Evolutionary conservation across 2,329 filamentous ascomycete genomes (phyloP).

Genomic region (Fusarium heterosporum): DNA sequence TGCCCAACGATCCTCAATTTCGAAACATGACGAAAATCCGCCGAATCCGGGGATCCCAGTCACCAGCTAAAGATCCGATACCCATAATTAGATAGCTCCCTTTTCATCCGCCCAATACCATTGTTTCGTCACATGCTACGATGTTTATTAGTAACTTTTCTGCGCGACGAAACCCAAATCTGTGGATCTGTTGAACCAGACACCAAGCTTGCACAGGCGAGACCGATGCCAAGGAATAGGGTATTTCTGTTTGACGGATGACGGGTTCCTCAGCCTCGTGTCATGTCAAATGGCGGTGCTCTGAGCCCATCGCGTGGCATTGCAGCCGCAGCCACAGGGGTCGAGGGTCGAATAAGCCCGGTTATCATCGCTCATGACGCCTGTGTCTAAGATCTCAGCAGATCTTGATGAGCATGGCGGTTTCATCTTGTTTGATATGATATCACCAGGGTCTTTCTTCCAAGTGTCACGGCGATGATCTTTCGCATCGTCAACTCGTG

Average conservation of each 20-base stretch:
- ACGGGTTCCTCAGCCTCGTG: slow-evolving; percentile 19
- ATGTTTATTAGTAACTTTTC: slow-evolving; percentile 21
- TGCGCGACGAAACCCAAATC: slow-evolving; percentile 40
- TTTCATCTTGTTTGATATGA: slow-evolving; percentile 36
- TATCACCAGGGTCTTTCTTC: slow-evolving; percentile 29
- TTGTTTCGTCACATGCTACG: slow-evolving; percentile 35
- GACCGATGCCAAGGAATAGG: slow-evolving; percentile 38
- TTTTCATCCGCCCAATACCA: slow-evolving; percentile 4
- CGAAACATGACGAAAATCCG: slow-evolving; percentile 28
- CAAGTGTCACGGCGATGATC: slow-evolving; percentile 26
- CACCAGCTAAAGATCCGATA: slow-evolving; percentile 20
- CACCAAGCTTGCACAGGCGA: slow-evolving; percentile 21
- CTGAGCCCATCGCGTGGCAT: slow-evolving; percentile 36
- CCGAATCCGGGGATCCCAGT: slow-evolving; percentile 22
- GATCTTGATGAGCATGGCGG: slow-evolving; percentile 28
- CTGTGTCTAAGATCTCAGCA: slow-evolving; percentile 11
- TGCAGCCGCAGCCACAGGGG: slow-evolving; percentile 25
- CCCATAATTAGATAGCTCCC: slow-evolving; percentile 24
- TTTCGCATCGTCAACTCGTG: slow-evolving; percentile 1
- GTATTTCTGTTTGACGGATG: slow-evolving; percentile 22
- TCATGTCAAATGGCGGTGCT: slow-evolving; percentile 21
- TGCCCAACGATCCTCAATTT: slow-evolving; percentile 21
- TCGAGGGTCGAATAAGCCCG: slow-evolving; percentile 3
- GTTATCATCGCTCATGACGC: slow-evolving; percentile 31
- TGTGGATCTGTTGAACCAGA: slow-evolving; percentile 33